Base-by-base conservation (phyloP, 202 grass and related monocot genomes). In the Setaria italica region DNA sequence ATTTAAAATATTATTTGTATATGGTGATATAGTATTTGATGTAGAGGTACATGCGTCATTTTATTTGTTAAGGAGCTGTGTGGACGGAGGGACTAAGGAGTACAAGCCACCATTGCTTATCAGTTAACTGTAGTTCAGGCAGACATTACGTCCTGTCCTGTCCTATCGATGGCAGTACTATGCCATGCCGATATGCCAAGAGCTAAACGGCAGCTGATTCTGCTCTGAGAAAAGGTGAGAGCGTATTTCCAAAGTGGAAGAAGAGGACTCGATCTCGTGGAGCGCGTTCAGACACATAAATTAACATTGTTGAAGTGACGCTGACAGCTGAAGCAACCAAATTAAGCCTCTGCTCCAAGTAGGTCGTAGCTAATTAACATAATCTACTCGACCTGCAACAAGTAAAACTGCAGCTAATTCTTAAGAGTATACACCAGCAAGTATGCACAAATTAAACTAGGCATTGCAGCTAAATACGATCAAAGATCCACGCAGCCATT, bases 381-480 rank as follows among this genome's bases (percentile, higher is more conserved):
- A 68, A 41, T 80, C 47, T 68, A 80, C 62, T 54, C 1, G 33
- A 41, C 11, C 32, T 53, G 78, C n/a, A 78, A 21, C 10, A 43
- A 54, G 4, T 1, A 47, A 20, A 41, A 2, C 29, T 53, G 33
- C 70, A 68, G 66, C 57, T 68, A 47, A 29, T 46, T 75, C 56
- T 21, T 66, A 25, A 43, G 37, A 62, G 17, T n/a, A 57, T 5
- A 29, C 29, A 68, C 47, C 5, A 54, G 46, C 10, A 14, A 48
- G 3, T 41, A 68, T 82, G 14, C 68, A 67, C 62, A 88, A 19
- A 67, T 34, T 69, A 82, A 62, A 45, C 30, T 70, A 29, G 10
- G 65, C 16, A 74, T 59, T 34, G 63, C 79, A 55, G 56, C 62
- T 72, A 59, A 15, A 62, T 72, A 62, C 77, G 67, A 78, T 41